These are phyloP conservation scores for rapeseed (Brassica napus) DNA, from an alignment of 345 rosid genomes.

Conservation along the genomic window DNA sequence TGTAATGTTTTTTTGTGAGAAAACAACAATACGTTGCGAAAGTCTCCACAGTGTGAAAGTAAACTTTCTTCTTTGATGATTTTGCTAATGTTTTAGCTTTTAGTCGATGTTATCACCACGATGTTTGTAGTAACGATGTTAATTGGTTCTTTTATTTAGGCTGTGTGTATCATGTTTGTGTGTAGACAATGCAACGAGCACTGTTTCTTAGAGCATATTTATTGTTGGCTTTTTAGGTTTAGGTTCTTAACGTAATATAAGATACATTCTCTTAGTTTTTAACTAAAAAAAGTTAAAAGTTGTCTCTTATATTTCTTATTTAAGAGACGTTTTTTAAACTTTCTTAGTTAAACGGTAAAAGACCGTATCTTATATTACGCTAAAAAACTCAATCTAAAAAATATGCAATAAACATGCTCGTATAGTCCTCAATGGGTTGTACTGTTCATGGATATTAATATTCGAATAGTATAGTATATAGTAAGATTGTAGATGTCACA, in stretches of 20 bases:
- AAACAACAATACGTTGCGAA: not conserved
- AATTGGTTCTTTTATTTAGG: slow-evolving; percentile 11
- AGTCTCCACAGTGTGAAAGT: not conserved
- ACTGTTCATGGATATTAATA: slow-evolving; percentile 10
- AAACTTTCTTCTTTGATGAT: no score
- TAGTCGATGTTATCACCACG: not conserved
- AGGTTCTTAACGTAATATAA: no score
- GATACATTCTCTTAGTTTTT: no score
- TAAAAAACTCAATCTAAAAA: no score
- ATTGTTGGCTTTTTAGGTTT: no score
- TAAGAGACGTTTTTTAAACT: no score
- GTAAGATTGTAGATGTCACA: slow-evolving; percentile 3
- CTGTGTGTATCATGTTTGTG: slow-evolving; percentile 6
- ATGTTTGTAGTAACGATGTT: slow-evolving; percentile 21
- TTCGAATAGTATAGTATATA: slow-evolving; percentile 6
- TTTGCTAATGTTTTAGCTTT: no score
- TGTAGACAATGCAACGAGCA: slow-evolving; percentile 29
- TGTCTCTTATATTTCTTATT: no score
- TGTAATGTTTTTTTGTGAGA: not conserved
- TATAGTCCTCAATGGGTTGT: not conserved
- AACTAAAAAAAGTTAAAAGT: no score
- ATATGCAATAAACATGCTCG: no score
- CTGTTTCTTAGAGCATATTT: not conserved
- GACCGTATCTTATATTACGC: not conserved
- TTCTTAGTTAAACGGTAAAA: no score